Evolutionary conservation across 306 rosid species (phyloP), one percentile per base, ranked within the genome.

Genomic region (Trifolium dubium): DNA sequence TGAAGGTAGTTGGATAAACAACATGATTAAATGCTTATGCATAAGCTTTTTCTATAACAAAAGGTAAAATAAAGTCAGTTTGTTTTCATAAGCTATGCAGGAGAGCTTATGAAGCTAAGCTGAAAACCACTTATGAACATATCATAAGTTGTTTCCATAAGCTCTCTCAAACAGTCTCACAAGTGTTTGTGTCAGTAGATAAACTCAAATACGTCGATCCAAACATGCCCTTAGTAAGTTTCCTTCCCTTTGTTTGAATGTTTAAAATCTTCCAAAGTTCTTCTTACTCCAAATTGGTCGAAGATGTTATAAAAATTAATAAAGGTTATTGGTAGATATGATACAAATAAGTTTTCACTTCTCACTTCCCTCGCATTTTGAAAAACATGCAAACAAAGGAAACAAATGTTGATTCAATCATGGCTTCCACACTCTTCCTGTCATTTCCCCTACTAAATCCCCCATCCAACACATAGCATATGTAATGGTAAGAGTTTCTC

Each of bases 191-290:
- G 28, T 15, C 3, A 17, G 3, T 51, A 7, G 29, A 17, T 8
- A 51, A 51, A 29, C 12, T 51, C 30, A 51, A 51, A 51, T 51
- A 51, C 17, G 10, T 51, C 54, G 14, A n/a, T n/a, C 9, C 17
- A 49, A 49, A n/a, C 19, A 12, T 2, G 5, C 51, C 17, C 53
- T 46, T 46, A 49, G 6, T 49, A 49, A 60, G 41, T 44, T 34
- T 69, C 56, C 64, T 37, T 17, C 32, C 72, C 71, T 30, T 59
- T 43, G 53, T 76, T 77, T 69, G 12, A 43, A 56, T 40, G 15
- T 9, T 29, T 30, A 54, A 53, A 65, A 54, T 65, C 46, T 44
- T 65, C 34, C 66, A 35, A 65, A 39, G 15, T 54, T 23, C 23
- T 23, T 23, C 23, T n/a, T n/a, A n/a, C 23, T 23, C 23, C 23